A percentile compares a stretch with the other conserved stretches of the same genome.
These are phyloP conservation scores for Kappamyces sp. DNA, from an alignment of 192 early-diverging fungal species.

Conservation along the genomic window DNA sequence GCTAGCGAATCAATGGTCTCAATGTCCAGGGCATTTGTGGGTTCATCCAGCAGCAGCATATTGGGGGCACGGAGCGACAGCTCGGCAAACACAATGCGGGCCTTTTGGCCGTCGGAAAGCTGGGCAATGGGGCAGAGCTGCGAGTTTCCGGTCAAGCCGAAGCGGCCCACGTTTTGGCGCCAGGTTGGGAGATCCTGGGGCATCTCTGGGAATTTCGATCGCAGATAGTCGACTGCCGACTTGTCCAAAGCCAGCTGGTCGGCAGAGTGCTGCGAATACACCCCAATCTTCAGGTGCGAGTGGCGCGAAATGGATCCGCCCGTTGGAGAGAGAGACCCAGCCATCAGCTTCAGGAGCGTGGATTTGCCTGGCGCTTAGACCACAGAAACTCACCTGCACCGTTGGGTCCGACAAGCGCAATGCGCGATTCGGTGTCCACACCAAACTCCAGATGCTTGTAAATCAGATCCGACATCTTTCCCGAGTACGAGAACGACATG, in stretches of 20 bases:
- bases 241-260: constrained; percentile 89
- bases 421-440: constrained; percentile 96
- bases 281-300: constrained; percentile 87
- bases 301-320: constrained; percentile 83
- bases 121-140: constrained; percentile 87
- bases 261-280: constrained; percentile 96
- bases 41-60: constrained; percentile 97
- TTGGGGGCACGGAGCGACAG: constrained; percentile 83
- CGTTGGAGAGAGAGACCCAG: constrained; percentile 76
- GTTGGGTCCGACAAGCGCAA: constrained; percentile 95
- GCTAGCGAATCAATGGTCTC: constrained; percentile 91
- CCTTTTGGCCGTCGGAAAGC: constrained; percentile 91
- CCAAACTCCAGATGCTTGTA: constrained; percentile 89
- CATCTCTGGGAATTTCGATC: constrained; percentile 71
- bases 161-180: constrained; percentile 86
- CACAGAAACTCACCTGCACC: constrained; percentile 61
- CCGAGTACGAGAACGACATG: constrained; percentile 89
- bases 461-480: constrained; percentile 71
- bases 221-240: constrained; percentile 88
- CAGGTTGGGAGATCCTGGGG: constrained; percentile 82
- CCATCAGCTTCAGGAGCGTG: constrained; percentile 97
- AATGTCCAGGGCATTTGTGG: constrained; percentile 91
- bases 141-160: constrained; percentile 86
- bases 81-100: constrained; percentile 94
- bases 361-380: constrained; percentile 85